Evolutionary conservation across 306 rosid species (phyloP), one percentile per base, ranked within the genome.

Genomic region (Carpinus fangiana): DNA sequence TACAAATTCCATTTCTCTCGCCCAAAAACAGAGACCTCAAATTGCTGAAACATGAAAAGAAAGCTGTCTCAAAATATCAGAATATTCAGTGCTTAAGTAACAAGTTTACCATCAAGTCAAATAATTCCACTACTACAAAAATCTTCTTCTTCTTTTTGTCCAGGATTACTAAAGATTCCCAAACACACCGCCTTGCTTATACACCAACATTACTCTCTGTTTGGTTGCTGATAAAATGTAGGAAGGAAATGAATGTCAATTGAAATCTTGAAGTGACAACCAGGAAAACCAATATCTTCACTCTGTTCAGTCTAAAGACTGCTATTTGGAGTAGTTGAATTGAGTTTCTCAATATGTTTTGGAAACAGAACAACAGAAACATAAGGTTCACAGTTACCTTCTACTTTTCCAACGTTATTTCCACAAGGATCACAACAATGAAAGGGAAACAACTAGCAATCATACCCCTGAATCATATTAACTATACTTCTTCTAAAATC

Each of bases 1-100:
- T 85, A 75, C 70, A 51, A 20, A 86, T 65, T 71, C 78, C 89
- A 55, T 64, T 89, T 81, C 86, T 88, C 76, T 90, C 88, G 0
- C 98, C 98, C 87, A 89, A 76, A 79, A 91, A 90, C 18, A 48
- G 80, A 71, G 97, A 85, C 81, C 84, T 88, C 62, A 96, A 85
- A 83, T 88, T 90, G 86, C 96, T 96, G 99, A 85, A 86, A 86
- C 80, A 79, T 38, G 81, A 73, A 31, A 76, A 64, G 53, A 66
- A 70, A 69, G 64, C 31, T 54, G 38, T 61, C 82, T 77, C 82
- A 72, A 76, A 46, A 31, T 54, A 60, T 60, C 78, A 72, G 55
- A 71, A 60, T 52, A 50, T 28, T 46, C 74, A 64, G 28, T 76
- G 51, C 54, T 36, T 43, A 47, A 62, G 34, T 77, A 56, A 75